These are phyloP conservation scores for Fusarium dimerum DNA, from an alignment of 2,329 filamentous ascomycete genomes.

Conservation along the genomic window DNA sequence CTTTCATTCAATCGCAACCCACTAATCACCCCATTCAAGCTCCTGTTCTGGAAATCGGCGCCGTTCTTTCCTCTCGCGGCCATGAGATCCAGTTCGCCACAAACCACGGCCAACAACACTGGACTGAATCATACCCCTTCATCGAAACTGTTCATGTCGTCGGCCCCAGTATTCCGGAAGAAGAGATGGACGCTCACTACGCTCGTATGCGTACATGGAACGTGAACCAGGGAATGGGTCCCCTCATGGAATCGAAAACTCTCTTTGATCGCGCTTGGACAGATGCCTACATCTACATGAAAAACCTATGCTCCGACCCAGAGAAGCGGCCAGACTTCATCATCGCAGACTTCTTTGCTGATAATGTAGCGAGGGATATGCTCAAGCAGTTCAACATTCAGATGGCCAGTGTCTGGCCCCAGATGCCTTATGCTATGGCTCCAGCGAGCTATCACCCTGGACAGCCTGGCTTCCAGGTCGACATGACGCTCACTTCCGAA, in stretches of 20 bases:
- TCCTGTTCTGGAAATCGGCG: constrained; percentile 38
- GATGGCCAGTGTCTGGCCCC: constrained; percentile 41
- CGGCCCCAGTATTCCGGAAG: constrained; percentile 31
- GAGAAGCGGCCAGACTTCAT: constrained; percentile 39
- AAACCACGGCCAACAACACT: constrained; percentile 37
- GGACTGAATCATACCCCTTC: constrained; percentile 34
- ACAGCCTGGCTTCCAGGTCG: constrained; percentile 42
- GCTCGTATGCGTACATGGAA: constrained; percentile 36
- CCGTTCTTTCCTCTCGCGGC: constrained; percentile 35
- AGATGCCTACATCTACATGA: constrained; percentile 24
- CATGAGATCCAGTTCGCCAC: constrained; percentile 42
- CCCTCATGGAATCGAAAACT: constrained; percentile 37
- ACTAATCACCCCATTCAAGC: constrained; percentile 21
- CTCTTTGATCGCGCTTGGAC: constrained; percentile 41
- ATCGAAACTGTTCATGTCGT: constrained; percentile 33
- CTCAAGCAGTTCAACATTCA: constrained; percentile 38
- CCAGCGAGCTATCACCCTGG: constrained; percentile 42
- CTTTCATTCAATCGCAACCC: not conserved
- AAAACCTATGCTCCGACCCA: constrained; percentile 14
- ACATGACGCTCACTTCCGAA: constrained; percentile 39
- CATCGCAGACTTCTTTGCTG: constrained; percentile 45
- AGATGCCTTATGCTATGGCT: constrained; percentile 43
- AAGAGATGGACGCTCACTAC: constrained; percentile 36
- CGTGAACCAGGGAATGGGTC: constrained; percentile 32
- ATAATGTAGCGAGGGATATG: constrained; percentile 43